Evolutionary conservation across 2,329 filamentous ascomycete species (phyloP).

Genomic region (Cladosporium sp.): DNA sequence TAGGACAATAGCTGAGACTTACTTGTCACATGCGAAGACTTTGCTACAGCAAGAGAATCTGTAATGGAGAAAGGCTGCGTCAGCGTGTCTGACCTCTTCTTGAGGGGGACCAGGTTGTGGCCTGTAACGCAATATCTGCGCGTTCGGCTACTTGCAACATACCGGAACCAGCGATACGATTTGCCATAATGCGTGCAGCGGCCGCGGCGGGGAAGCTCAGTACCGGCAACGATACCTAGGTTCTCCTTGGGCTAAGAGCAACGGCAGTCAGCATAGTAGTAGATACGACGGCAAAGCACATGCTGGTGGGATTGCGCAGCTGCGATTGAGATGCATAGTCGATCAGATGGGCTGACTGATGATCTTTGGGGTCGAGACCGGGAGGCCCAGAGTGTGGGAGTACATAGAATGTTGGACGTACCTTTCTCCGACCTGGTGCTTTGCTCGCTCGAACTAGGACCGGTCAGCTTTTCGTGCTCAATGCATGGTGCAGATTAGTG

Average conservation of each 20-base stretch:
- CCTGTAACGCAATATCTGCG: conserved; percentile 12
- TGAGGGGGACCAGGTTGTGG: neutral
- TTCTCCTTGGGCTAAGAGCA: conserved; percentile 49
- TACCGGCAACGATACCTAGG: conserved; percentile 57
- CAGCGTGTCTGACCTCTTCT: neutral
- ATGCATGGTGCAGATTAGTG: neutral
- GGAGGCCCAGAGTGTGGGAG: conserved; percentile 26
- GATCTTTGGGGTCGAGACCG: neutral
- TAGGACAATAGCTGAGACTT: conserved; percentile 30
- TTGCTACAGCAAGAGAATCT: conserved; percentile 60
- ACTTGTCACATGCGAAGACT: conserved; percentile 61
- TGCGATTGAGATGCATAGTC: neutral
- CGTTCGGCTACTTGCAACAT: conserved; percentile 25
- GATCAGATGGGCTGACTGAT: neutral
- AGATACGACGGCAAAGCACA: neutral
- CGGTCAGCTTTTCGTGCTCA: conserved; percentile 3
- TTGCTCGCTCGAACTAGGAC: conserved; percentile 21
- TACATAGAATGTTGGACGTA: conserved; percentile 19
- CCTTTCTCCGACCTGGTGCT: conserved; percentile 22
- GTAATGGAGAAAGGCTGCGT: conserved; percentile 9
- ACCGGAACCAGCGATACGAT: conserved; percentile 56
- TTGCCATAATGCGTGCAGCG: conserved; percentile 58
- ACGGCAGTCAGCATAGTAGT: conserved; percentile 6
- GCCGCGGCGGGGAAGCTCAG: conserved; percentile 56
- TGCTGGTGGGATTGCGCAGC: neutral